Evolutionary conservation across 1,284 basidiomycete species (phyloP).

Genomic region (Pseudozyma sp.): DNA sequence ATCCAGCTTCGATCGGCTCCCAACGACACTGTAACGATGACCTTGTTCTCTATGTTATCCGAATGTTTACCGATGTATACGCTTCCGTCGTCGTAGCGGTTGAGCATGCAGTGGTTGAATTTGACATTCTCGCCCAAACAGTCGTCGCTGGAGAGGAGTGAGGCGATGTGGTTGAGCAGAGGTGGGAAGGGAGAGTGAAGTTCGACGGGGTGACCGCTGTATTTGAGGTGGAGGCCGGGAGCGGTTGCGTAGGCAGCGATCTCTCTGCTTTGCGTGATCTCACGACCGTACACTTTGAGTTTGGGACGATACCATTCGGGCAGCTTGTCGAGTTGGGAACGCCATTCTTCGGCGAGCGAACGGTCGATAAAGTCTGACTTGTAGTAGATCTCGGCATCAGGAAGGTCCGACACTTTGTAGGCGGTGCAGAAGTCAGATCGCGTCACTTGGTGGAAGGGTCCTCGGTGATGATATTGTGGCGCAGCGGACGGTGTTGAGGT

Average conservation of each 20-base stretch:
- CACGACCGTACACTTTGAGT: slow-evolving; percentile 73
- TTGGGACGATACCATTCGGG: slow-evolving; percentile 71
- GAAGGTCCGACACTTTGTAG: slow-evolving; percentile 34
- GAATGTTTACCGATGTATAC: slow-evolving; percentile 71
- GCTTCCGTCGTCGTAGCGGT: slow-evolving; percentile 72
- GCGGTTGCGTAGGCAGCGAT: slow-evolving; percentile 69
- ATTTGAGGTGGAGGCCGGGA: slow-evolving; percentile 70
- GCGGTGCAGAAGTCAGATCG: slow-evolving; percentile 22
- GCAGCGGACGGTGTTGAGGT: slow-evolving; percentile 4
- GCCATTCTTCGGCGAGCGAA: slow-evolving; percentile 69
- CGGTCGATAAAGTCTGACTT: slow-evolving; percentile 69
- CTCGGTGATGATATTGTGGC: slow-evolving; percentile 36
- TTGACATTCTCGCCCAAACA: slow-evolving; percentile 69
- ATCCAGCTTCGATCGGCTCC: slow-evolving; percentile 73
- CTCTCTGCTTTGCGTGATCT: slow-evolving; percentile 71
- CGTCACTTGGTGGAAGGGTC: slow-evolving; percentile 49
- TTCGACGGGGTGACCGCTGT: slow-evolving; percentile 67
- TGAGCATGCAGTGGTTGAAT: slow-evolving; percentile 74
- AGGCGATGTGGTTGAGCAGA: slow-evolving; percentile 69
- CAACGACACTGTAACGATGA: slow-evolving; percentile 72
- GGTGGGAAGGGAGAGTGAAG: slow-evolving; percentile 71
- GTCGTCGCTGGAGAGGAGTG: slow-evolving; percentile 64
- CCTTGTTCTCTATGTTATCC: slow-evolving; percentile 70
- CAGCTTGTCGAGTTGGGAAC: slow-evolving; percentile 68
- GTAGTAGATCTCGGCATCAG: slow-evolving; percentile 70